Evolutionary conservation across 1,284 basidiomycete species (phyloP).

Genomic region (Chondrostereum purpureum): DNA sequence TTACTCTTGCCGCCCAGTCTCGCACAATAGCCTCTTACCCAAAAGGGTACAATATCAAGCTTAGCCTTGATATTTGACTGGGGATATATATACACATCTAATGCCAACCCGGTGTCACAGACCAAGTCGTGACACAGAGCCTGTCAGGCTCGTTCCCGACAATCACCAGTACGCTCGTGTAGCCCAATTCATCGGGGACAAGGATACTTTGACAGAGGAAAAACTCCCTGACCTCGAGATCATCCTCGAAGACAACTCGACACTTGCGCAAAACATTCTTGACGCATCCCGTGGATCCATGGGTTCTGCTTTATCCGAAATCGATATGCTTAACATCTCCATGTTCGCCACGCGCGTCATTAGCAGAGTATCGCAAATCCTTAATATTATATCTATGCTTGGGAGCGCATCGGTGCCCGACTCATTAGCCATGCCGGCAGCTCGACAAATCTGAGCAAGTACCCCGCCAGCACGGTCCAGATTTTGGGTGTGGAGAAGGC

Average conservation of each 20-base stretch:
- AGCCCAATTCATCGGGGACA: slow-evolving; percentile 87
- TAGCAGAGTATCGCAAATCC: slow-evolving; percentile 92
- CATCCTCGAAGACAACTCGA: slow-evolving; percentile 83
- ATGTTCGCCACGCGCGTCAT: slow-evolving; percentile 90
- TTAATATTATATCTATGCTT: slow-evolving; percentile 86
- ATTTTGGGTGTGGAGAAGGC: slow-evolving; percentile 99
- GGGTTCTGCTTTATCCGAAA: slow-evolving; percentile 88
- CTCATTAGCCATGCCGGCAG: slow-evolving; percentile 98
- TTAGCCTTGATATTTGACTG: too few relatives aligned
- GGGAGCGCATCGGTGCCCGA: slow-evolving; percentile 92
- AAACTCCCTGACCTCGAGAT: slow-evolving; percentile 79
- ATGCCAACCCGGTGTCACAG: too few relatives aligned
- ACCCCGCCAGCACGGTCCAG: slow-evolving; percentile 97
- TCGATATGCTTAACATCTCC: slow-evolving; percentile 96
- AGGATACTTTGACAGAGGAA: slow-evolving; percentile 70
- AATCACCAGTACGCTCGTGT: slow-evolving; percentile 93
- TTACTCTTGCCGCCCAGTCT: too few relatives aligned
- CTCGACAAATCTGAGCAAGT: slow-evolving; percentile 95
- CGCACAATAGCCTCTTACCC: too few relatives aligned
- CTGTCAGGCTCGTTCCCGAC: slow-evolving; percentile 90
- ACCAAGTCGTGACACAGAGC: too few relatives aligned
- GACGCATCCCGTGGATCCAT: slow-evolving; percentile 94
- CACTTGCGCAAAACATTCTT: slow-evolving; percentile 87
- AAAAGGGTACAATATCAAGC: too few relatives aligned
- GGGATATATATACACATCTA: too few relatives aligned